Percentiles rank a stretch among this genome's conserved stretches.
These are phyloP conservation scores for Botrytis elliptica DNA, from an alignment of 2,329 filamentous ascomycete genomes.

Conservation along the genomic window DNA sequence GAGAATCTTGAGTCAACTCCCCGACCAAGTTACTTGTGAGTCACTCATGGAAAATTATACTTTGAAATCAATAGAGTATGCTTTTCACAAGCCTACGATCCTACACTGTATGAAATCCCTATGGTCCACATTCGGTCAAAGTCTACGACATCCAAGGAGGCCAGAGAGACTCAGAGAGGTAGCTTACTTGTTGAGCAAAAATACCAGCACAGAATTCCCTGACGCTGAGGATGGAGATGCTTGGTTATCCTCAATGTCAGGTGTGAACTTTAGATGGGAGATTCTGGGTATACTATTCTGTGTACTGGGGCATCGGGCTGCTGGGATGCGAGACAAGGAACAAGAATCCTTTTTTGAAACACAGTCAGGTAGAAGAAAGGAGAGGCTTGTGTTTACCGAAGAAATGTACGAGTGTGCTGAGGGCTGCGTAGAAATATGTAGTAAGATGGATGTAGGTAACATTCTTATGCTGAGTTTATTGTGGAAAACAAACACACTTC, in stretches of 20 bases:
- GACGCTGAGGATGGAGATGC: conserved; percentile 34
- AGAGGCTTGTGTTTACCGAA: conserved; percentile 31
- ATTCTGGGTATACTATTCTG: conserved; percentile 31
- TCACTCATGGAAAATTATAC: background rate
- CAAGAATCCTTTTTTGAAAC: conserved; percentile 32
- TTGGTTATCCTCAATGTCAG: conserved; percentile 35
- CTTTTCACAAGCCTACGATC: conserved; percentile 10
- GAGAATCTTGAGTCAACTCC: background rate
- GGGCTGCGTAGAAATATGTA: conserved; percentile 41
- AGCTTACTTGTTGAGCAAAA: conserved; percentile 33
- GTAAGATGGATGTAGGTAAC: conserved; percentile 30
- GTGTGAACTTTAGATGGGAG: conserved; percentile 38
- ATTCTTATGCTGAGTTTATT: conserved; percentile 26
- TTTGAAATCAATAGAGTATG: background rate
- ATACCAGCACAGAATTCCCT: conserved; percentile 31
- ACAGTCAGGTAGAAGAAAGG: conserved; percentile 30
- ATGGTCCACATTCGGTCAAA: conserved; percentile 31
- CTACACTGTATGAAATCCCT: conserved; percentile 23
- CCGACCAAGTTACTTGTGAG: conserved; percentile 6
- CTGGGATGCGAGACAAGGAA: conserved; percentile 27
- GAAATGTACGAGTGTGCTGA: conserved; percentile 38
- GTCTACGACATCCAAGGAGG: conserved; percentile 28
- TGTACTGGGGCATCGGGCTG: conserved; percentile 25
- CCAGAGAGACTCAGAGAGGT: conserved; percentile 30
- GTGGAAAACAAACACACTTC: conserved; percentile 39